Evolutionary conservation across 2,329 filamentous ascomycete genomes (phyloP), one percentile per base, ranked within the genome.

Genomic region (Aspergillus eucalypticola): DNA sequence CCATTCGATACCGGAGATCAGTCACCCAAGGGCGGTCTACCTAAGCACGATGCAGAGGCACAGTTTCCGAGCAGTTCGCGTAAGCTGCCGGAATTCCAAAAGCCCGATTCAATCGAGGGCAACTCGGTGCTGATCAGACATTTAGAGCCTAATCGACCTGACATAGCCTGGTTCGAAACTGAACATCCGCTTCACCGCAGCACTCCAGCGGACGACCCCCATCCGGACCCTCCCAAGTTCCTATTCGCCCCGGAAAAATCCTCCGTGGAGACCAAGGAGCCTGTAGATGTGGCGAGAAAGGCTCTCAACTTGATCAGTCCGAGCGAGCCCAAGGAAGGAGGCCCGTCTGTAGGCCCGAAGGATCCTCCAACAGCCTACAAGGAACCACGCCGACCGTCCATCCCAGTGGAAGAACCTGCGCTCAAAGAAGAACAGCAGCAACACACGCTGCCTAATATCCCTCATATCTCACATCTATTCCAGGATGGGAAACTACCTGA

Each of bases 141-240:
- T 73, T 82, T 93, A 79, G 84, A 81, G 70, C 86, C 87, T 69
- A 86, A 86, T 70, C 81, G 81, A 66, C 86, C 84, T 54, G 87
- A 92, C 54, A 84, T 91, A 69, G 87, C 88, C 78, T 77, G 65
- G 72, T 44, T 77, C 69, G 88, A 86, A 59, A 83, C 82, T 64
- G 76, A 78, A 63, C 73, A 81, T 64, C 81, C 84, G 21, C 78
- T 90, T 55, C 39, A 52, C n/a, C 25, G 17, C 5, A 41, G 19
- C 25, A 49, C 75, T 2, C 72, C 8, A 7, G 10, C 17, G 23
- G 53, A 55, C 3, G 53, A 55, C 7, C 27, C 5, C 39, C n/a
- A 23, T 19, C 39, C 71, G 6, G 17, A 29, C 13, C 42, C 25
- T 15, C 48, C 23, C 10, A 50, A 39, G n/a, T 15, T 42, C 8